These are phyloP conservation scores for Aspergillus eucalypticola DNA, from an alignment of 2,329 filamentous ascomycete genomes.

Conservation along the genomic window DNA sequence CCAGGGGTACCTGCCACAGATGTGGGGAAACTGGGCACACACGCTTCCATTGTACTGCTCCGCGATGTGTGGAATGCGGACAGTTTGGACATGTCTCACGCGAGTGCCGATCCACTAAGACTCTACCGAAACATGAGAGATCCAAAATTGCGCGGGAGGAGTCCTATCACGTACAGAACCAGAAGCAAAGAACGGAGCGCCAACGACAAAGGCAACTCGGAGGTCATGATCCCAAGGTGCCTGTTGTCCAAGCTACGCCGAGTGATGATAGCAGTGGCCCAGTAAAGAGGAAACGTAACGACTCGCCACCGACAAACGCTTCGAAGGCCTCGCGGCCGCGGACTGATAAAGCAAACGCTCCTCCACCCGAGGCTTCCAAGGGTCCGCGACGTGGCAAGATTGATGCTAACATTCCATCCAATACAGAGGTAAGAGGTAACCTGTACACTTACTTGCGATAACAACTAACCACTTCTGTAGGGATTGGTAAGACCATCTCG, in stretches of 20 bases:
- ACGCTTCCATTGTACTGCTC: constrained; percentile 39
- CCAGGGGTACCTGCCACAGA: constrained; percentile 44
- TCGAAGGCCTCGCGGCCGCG: constrained; percentile 31
- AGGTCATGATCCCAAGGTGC: constrained; percentile 48
- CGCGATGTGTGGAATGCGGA: constrained; percentile 48
- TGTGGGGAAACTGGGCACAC: constrained; percentile 44
- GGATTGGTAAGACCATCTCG: constrained; percentile 44
- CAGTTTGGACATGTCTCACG: constrained; percentile 42
- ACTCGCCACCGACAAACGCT: constrained; percentile 25
- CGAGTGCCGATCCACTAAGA: constrained; percentile 35
- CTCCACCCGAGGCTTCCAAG: constrained; percentile 27
- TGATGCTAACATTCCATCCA: constrained; percentile 25
- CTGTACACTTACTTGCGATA: neutral
- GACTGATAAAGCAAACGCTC: constrained; percentile 25
- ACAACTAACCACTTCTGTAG: constrained; percentile 23
- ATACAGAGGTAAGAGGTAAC: constrained; percentile 20
- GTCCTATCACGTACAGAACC: constrained; percentile 31
- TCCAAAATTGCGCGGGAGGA: constrained; percentile 41
- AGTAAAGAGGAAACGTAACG: constrained; percentile 38
- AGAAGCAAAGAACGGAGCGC: constrained; percentile 39
- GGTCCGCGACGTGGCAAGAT: constrained; percentile 25
- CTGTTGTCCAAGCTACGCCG: constrained; percentile 36
- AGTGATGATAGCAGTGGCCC: constrained; percentile 17
- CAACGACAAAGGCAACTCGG: constrained; percentile 46
- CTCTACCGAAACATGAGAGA: constrained; percentile 41